Base-by-base conservation (phyloP, 768 basidiomycete genomes). In the Amanita rubescens region DNA sequence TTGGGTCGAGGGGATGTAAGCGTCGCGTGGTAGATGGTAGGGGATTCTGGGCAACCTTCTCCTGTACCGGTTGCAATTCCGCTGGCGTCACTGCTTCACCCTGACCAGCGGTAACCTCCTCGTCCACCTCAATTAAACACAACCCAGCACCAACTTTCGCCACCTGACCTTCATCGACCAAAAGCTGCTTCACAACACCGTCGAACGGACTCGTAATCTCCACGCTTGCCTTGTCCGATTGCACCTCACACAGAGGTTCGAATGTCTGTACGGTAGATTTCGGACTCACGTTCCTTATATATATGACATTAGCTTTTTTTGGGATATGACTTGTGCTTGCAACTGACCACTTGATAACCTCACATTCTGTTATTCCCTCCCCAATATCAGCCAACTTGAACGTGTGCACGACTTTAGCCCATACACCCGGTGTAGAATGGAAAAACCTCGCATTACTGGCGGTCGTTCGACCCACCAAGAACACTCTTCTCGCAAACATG, bases 171-270 rank as follows among this genome's bases (percentile, higher is more conserved):
- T 90, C 89, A 58, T 83, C 69, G 15, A 91, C 89, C 1, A 90
- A 72, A 5, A 93, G 67, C 57, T 87, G 77, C 56, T 77, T 82
- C 44, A 94, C 71, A 30, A 82, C 71, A 5, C 91, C 91, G 38
- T 91, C 85, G 61, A 78, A 92, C 1, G 91, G 91, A 53, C 85
- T 86, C 2, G 91, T 94, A 52, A 94, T 92, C 67, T 94, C 91
- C 22, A 94, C 90, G 66, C 82, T 87, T 1, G 90, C 90, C 66
- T 93, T 93, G 77, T 93, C 90, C 57, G 84, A 87, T 69, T 92
- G 90, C 2, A 93, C 90, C 57, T 93, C 90, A 62, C 88, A 90
- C 4, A 92, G 71, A 8, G 76, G 71, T 45, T 88, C 87, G 60
- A 94, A 94, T 11, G 78, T 74, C 51, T 79, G 72, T 0, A 94